Conservation (phyloP, 352 stramenopile genomes). For the Phytophthora aleatoria region DNA sequence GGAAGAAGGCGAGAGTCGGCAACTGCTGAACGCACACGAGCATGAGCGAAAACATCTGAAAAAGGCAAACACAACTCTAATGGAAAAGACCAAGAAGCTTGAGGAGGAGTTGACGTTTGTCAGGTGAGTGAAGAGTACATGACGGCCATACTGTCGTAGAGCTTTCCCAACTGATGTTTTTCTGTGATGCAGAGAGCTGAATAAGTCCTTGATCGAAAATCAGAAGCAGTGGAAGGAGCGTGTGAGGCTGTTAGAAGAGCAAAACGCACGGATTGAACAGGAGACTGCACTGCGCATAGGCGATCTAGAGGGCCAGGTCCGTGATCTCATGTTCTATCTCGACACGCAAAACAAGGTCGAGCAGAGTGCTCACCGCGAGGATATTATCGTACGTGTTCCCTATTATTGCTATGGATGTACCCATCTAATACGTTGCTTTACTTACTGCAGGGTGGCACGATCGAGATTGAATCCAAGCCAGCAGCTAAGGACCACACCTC, state of each 20-base stretch:
- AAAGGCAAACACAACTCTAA: constrained; percentile 66
- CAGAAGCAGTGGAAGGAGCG: constrained; percentile 90
- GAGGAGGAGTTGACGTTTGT: constrained; percentile 86
- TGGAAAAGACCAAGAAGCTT: constrained; percentile 76
- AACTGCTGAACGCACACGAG: constrained; percentile 61
- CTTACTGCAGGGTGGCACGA: constrained; percentile 60
- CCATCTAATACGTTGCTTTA: constrained; percentile 6
- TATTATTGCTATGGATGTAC: neutral
- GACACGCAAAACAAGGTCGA: constrained; percentile 89
- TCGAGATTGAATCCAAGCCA: constrained; percentile 66
- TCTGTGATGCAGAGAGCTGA: constrained; percentile 62
- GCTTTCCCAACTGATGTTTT: neutral
- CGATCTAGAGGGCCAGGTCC: constrained; percentile 84
- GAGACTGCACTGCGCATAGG: constrained; percentile 67
- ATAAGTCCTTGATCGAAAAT: constrained; percentile 89
- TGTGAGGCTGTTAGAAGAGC: constrained; percentile 68
- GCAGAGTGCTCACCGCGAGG: constrained; percentile 73
- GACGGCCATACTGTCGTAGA: neutral
- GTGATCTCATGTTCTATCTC: constrained; percentile 91
- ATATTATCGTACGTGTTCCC: constrained; percentile 67
- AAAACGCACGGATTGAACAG: constrained; percentile 60
- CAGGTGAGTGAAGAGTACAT: constrained; percentile 45
- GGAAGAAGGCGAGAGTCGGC: constrained; percentile 61
- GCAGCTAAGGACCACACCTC: constrained; percentile 18
- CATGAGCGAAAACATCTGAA: constrained; percentile 85